Conservation (phyloP, 768 basidiomycete genomes). For the Austroboletus festivus region DNA sequence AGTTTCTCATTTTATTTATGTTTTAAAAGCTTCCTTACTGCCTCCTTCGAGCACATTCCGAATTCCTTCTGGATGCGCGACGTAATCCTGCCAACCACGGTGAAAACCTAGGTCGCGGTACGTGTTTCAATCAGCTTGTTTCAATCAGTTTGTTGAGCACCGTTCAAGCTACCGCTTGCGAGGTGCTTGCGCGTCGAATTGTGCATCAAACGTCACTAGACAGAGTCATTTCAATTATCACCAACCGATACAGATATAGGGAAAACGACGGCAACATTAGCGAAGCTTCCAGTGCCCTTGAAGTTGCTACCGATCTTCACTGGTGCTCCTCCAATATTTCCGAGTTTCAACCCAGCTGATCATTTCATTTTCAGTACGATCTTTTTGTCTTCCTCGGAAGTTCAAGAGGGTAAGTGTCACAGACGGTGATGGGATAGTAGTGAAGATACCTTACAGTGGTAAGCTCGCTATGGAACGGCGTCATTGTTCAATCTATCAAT, state of each 20-base stretch:
- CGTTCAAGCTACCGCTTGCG: slow-evolving; percentile 69
- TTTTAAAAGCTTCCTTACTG: slow-evolving; percentile 74
- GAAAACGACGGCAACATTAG: slow-evolving; percentile 76
- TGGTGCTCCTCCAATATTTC: slow-evolving; percentile 47
- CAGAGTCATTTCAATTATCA: slow-evolving; percentile 67
- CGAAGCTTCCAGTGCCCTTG: slow-evolving; percentile 73
- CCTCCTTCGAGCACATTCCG: slow-evolving; percentile 69
- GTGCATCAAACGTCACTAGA: slow-evolving; percentile 69
- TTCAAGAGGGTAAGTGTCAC: slow-evolving; percentile 63
- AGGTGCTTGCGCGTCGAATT: slow-evolving; percentile 77
- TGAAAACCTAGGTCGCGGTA: slow-evolving; percentile 81
- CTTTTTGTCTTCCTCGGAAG: slow-evolving; percentile 82
- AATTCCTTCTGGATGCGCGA: slow-evolving; percentile 81
- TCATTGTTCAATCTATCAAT: slow-evolving; percentile 75
- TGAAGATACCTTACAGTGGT: slow-evolving; percentile 52
- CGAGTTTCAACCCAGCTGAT: neutral
- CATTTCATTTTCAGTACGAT: slow-evolving; percentile 49
- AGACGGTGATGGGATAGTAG: neutral
- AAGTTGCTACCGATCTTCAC: slow-evolving; percentile 89
- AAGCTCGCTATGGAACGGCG: slow-evolving; percentile 77
- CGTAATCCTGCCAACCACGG: slow-evolving; percentile 81
- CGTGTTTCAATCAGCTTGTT: slow-evolving; percentile 10
- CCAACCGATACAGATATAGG: slow-evolving; percentile 67
- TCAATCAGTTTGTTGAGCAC: neutral
- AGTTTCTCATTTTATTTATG: neutral